A percentile compares a stretch with the other conserved stretches of the same genome.
These are phyloP conservation scores for Trypanosoma lewisi DNA, from an alignment of 208 protist species.

Conservation along the genomic window DNA sequence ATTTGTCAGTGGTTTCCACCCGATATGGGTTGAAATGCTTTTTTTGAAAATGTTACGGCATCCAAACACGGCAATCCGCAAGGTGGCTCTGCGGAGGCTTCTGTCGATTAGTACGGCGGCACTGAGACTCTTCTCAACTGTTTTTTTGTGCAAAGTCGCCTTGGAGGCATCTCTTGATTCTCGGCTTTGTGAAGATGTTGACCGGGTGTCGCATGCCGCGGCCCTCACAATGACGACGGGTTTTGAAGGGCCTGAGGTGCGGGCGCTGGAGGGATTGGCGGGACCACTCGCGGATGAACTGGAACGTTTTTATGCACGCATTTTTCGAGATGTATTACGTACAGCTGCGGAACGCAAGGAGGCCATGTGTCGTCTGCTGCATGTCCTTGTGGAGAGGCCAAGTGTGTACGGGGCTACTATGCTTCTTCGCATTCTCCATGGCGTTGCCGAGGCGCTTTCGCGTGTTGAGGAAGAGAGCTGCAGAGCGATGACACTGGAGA, in stretches of 20 bases:
- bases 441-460: slow-evolving; percentile 34
- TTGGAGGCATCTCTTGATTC: slow-evolving; percentile 59
- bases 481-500: slow-evolving; percentile 13
- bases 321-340: slow-evolving; percentile 42
- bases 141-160: slow-evolving; percentile 57
- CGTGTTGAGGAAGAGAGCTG: slow-evolving; percentile 32
- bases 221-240: slow-evolving; percentile 64
- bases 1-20: slow-evolving; percentile 34
- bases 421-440: slow-evolving; percentile 53
- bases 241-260: slow-evolving; percentile 63
- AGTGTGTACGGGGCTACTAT: slow-evolving; percentile 42
- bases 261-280: slow-evolving; percentile 29
- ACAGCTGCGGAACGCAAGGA: slow-evolving; percentile 30
- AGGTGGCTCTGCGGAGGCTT: slow-evolving; percentile 55
- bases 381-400: slow-evolving; percentile 31
- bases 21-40: slow-evolving; percentile 75
- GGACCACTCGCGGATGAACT: slow-evolving; percentile 35
- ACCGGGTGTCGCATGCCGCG: slow-evolving; percentile 51
- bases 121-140: slow-evolving; percentile 43
- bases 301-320: slow-evolving; percentile 62
- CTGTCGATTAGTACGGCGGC: slow-evolving; percentile 53
- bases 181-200: slow-evolving; percentile 71
- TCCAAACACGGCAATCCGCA: slow-evolving; percentile 77
- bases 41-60: slow-evolving; percentile 78
- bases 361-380: slow-evolving; percentile 36